Base-by-base conservation (phyloP, 805 yeast genomes). In the Lipomyces kockii region DNA sequence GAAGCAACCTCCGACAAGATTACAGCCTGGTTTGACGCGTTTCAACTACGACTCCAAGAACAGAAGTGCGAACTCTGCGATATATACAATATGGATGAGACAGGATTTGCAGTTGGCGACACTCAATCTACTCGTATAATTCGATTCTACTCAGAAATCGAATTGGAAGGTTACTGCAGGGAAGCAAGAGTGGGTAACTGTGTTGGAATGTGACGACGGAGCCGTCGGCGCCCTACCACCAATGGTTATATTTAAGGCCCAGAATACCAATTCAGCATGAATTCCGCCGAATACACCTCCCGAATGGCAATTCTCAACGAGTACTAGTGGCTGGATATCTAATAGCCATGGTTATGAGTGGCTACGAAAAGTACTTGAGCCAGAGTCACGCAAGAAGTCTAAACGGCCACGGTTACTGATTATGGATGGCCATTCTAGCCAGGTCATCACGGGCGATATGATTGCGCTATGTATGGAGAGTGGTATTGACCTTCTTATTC, bases 281-380 rank as follows among this genome's bases (percentile, higher is more conserved):
- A 46, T 4, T 46, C n/a, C 52, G 22, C 52, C 2, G 52, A 46
- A 46, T 20, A n/a, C 52, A 9, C 22, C 52, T 46, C 52, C 52
- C 22, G 52, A 46, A 9, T 46, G 52, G 52, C 52, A 7, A 46
- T 46, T 46, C 52, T 46, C 52, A n/a, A 46, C 52, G 22, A 46
- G 58, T 54, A 3, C 39, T 29, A 54, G 58, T 7, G 59, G n/a
- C n/a, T 56, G 29, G 54, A 51, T 29, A n/a, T 51, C 54, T 51
- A 51, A 51, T 51, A 9, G 25, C 54, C 54, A n/a, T 25, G 22
- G 54, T 12, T 51, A 51, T 12, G 54, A 51, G 54, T 51, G 54
- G 54, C 20, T 51, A 51, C 29, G 54, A 29, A 51, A 51, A 51
- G 54, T 51, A 51, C 6, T n/a, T n/a, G n/a, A n/a, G n/a, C n/a